Evolutionary conservation across 257 asterid species (phyloP).

Genomic region (Linaria vulgaris): DNA sequence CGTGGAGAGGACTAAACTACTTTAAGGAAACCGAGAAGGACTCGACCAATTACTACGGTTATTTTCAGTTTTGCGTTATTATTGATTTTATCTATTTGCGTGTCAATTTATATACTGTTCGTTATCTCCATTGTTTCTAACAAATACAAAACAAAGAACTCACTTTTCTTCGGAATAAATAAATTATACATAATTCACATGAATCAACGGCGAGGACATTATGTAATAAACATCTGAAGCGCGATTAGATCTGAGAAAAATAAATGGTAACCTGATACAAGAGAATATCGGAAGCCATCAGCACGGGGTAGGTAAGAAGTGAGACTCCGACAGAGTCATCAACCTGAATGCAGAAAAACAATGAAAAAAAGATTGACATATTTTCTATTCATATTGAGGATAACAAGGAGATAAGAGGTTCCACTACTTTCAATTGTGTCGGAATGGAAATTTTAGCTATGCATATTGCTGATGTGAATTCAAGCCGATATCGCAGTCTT

Average conservation of each 20-base stretch:
- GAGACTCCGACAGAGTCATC: slow-evolving; percentile 96
- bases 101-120: too few relatives aligned
- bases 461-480: too few relatives aligned
- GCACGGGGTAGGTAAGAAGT: slow-evolving; percentile 88
- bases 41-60: too few relatives aligned
- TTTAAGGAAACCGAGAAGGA: too few relatives aligned
- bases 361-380: slow-evolving; percentile 7
- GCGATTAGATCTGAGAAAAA: slow-evolving; percentile 11
- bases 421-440: neutral
- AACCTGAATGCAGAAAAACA: slow-evolving; percentile 46
- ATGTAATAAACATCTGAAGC: slow-evolving; percentile 4
- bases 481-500: too few relatives aligned
- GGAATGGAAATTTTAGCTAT: too few relatives aligned
- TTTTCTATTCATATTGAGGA: neutral
- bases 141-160: slow-evolving; percentile 19
- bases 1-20: too few relatives aligned
- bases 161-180: slow-evolving; percentile 4
- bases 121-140: too few relatives aligned
- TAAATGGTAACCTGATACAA: slow-evolving; percentile 68
- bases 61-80: too few relatives aligned
- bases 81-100: too few relatives aligned
- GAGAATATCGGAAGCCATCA: slow-evolving; percentile 98
- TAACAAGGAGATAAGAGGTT: slow-evolving; percentile 7
- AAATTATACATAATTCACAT: slow-evolving; percentile 9
- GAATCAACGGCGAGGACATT: slow-evolving; percentile 11